Base-by-base conservation (phyloP, 2,329 filamentous ascomycete species). In the Cercospora canescens region DNA sequence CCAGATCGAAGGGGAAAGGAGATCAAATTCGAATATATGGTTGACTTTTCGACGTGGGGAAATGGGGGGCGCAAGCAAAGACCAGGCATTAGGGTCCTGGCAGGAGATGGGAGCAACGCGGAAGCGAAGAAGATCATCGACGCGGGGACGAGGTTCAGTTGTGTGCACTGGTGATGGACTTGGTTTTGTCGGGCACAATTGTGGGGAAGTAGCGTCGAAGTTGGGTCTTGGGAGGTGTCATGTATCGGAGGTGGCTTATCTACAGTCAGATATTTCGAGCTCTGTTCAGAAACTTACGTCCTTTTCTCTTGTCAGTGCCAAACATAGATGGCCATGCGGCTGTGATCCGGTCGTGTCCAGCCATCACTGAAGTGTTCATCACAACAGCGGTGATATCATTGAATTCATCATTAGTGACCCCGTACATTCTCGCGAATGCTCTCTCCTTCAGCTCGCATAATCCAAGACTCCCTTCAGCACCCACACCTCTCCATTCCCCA, bases 401-500 rank as follows among this genome's bases (percentile, higher is more conserved):
- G 30, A 11, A 9, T 35, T 56, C 32, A 32, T 32, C 28, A 35
- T 34, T 56, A 16, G 52, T 24, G 21, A 56, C 12, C 30, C 5
- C 41, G 7, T 48, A 6, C 4, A 16, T 18, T 14, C 32, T 56
- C 28, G 18, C 35, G 28, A 64, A 41, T 32, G 11, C 52, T 56
- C 24, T 52, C 14, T 24, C 26, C 28, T 32, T 64, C 62, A 60
- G 50, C 62, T 64, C 14, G 70, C 70, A 70, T 86, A 87, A 65
- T 87, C 87, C 65, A 90, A 74, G 26, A 89, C 86, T 4, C 83
- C 84, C 70, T 87, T 87, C 66, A 92, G 75, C 39, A 94, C 85
- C 92, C 92, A 96, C 71, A 98, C 85, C 79, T 98, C 91, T 4
- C 95, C 95, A 76, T 98, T 99, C 3, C 88, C 86, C 18, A 96